A percentile compares a stretch with the other conserved stretches of the same genome.
Evolutionary conservation across 108 stramenopile species (phyloP).

Genomic region (Cyclostephanos invisitatus): DNA sequence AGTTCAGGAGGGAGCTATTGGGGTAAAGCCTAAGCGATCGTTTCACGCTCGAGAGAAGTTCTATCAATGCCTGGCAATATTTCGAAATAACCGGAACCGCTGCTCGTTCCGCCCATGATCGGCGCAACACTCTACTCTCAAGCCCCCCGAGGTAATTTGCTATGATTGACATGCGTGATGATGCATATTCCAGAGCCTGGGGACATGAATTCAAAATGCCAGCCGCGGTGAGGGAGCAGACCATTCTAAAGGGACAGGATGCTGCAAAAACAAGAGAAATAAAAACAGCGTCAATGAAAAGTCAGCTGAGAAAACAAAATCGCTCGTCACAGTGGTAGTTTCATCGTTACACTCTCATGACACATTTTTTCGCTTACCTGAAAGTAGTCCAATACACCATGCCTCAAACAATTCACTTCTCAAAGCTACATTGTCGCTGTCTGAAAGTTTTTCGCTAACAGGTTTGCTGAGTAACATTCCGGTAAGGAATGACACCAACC

Average conservation of each 20-base stretch:
- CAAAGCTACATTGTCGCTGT: slow-evolving; percentile 43
- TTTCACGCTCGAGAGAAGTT: slow-evolving; percentile 69
- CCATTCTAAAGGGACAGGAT: slow-evolving; percentile 84
- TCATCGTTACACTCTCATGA: neutral
- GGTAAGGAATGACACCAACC: slow-evolving; percentile 70
- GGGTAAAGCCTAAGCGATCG: slow-evolving; percentile 13
- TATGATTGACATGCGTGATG: slow-evolving; percentile 50
- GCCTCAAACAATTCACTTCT: slow-evolving; percentile 65
- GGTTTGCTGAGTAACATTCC: slow-evolving; percentile 64
- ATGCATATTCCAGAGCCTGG: slow-evolving; percentile 40
- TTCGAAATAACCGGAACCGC: slow-evolving; percentile 80
- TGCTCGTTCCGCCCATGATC: slow-evolving; percentile 87
- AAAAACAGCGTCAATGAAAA: neutral
- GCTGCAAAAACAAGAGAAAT: slow-evolving; percentile 24
- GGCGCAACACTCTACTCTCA: slow-evolving; percentile 57
- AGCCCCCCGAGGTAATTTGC: slow-evolving; percentile 63
- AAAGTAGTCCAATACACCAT: slow-evolving; percentile 81
- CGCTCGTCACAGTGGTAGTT: neutral
- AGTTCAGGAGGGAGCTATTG: slow-evolving; percentile 28
- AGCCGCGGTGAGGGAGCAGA: slow-evolving; percentile 70
- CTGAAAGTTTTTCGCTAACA: slow-evolving; percentile 43
- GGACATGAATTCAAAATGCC: slow-evolving; percentile 71
- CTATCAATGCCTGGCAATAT: slow-evolving; percentile 80
- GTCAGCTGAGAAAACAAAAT: neutral
- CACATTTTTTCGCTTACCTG: neutral